These are phyloP conservation scores for Coemansia sp. DNA, from an alignment of 192 early-diverging fungal genomes.

Conservation along the genomic window DNA sequence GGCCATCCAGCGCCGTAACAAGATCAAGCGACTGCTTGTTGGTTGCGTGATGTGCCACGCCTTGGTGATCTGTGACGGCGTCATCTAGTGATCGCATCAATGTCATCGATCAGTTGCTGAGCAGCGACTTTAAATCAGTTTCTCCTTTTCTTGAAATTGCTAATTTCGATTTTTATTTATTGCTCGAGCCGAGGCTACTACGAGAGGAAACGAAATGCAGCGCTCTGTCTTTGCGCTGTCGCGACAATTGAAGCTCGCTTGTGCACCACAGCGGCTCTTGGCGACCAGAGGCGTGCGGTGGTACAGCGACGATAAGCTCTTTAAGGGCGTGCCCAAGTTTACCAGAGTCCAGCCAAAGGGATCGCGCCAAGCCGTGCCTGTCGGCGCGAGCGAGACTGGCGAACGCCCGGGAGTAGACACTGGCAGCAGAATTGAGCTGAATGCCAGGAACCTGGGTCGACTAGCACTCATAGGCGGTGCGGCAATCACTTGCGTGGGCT, in stretches of 20 bases:
- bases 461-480: slow-evolving; percentile 10
- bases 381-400: neutral
- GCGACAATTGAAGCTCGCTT: neutral
- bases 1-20: slow-evolving; percentile 45
- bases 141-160: neutral
- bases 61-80: slow-evolving; percentile 25
- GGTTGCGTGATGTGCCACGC: slow-evolving; percentile 44
- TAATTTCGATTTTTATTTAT: neutral
- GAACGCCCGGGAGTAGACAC: slow-evolving; percentile 7
- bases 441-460: slow-evolving; percentile 16
- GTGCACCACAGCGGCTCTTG: neutral
- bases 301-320: slow-evolving; percentile 23
- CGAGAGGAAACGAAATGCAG: neutral
- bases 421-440: slow-evolving; percentile 18
- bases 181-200: neutral
- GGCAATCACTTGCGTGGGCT: slow-evolving; percentile 6
- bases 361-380: neutral
- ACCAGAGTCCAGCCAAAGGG: slow-evolving; percentile 27
- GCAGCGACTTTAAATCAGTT: no score
- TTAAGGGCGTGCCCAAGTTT: slow-evolving; percentile 48
- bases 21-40: slow-evolving; percentile 33
- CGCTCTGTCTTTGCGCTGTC: neutral
- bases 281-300: neutral
- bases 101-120: neutral
- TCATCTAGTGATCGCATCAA: neutral